Evolutionary conservation across 441 rosid species (phyloP), one percentile per base, ranked within the genome.

Genomic region (Brassica balearica): DNA sequence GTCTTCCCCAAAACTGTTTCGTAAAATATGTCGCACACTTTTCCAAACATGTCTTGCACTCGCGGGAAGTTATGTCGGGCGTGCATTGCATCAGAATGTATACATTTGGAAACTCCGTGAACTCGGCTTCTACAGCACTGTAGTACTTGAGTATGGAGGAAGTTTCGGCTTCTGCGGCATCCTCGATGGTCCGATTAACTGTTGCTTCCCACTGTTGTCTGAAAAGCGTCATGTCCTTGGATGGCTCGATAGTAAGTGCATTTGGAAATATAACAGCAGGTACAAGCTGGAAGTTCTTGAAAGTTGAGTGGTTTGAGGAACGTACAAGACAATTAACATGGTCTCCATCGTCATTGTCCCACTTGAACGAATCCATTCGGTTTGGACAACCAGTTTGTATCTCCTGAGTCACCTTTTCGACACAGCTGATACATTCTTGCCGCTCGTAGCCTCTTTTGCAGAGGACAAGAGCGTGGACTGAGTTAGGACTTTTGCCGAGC

Each of bases 341-440:
- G 56, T 48, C 56, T 48, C 56, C 56, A 48, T 48, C 56, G 17
- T 48, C 56, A 48, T n/a, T 48, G 56, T 48, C 56, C 56, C 56
- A 48, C 56, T 48, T 48, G 56, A 48, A 48, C 17, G 56, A 48
- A 48, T n/a, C 56, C 56, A 48, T 48, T 1, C 56, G 56, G 56
- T 48, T n/a, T 48, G 17, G 56, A 48, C 56, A 48, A 48, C 56
- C 56, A 48, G 17, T n/a, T n/a, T 48, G 17, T 48, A 48, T 48
- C 56, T 48, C 56, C 56, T 48, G 56, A 4, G 56, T 48, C 17
- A 48, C 56, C 2, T 48, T 48, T 48, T 48, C 56, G 56, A 48
- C 17, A 48, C 56, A 48, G 6, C 17, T 48, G 56, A 12, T 48
- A 48, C 56, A 48, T 0, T n/a, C 56, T n/a, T 48, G 56, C 6